Base-by-base conservation (phyloP, 2,329 filamentous ascomycete genomes). In the Colletotrichum sp. region DNA sequence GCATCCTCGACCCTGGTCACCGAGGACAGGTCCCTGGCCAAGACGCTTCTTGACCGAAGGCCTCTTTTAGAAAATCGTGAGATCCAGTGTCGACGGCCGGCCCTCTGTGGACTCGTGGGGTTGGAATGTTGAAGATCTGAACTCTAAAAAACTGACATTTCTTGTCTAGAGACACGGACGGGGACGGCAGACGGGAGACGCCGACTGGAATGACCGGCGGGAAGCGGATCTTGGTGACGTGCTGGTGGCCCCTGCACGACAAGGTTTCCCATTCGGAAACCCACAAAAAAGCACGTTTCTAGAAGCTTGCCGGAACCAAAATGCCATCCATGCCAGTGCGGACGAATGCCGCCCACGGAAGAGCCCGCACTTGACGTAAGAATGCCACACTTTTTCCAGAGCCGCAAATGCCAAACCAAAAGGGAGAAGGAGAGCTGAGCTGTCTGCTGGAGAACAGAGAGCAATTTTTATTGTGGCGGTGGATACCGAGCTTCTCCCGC, bases 261-360 rank as follows among this genome's bases (percentile, higher is more conserved):
- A 59, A 38, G 69, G 31, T 57, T 68, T 33, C 18, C 57, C n/a
- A 33, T 51, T 13, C 24, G 18, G 13, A 9, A 43, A 15, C 18
- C 70, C 70, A 70, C 47, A 69, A 36, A 65, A 70, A 65, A 65
- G 59, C 43, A 73, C 67, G 67, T 71, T 70, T 74, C 68, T 67
- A 66, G 47, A 74, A 74, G 55, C 68, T 63, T 58, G 33, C 11
- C 70, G 31, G 66, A 64, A 36, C 24, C 38, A n/a, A 59, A 38
- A 62, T 38, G 29, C 29, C 29, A 31, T 31, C 29, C 29, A 31
- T 31, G 29, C 59, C 59, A 38, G n/a, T 29, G 47, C 54, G 58
- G 63, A 51, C 36, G 29, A 61, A 36, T 54, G 34, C 71, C 59
- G 70, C 70, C 43, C 33, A 55, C 69, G 65, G 59, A 72, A 65